Evolutionary conservation across 139 green algal species (phyloP).

Genomic region (Micractinium conductrix): DNA sequence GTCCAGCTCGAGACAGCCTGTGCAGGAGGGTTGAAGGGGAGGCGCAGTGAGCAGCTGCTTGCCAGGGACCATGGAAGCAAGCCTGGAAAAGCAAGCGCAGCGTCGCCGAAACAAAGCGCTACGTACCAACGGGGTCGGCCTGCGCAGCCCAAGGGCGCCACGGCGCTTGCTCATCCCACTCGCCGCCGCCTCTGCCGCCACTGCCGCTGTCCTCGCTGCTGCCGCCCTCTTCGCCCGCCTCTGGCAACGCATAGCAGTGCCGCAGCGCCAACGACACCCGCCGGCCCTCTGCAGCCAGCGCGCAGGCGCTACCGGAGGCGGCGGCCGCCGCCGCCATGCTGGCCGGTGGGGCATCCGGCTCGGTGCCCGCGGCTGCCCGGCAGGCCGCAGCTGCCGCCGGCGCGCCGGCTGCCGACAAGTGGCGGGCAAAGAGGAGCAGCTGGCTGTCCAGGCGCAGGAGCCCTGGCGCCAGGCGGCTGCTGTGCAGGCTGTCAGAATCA

Average conservation of each 20-base stretch:
- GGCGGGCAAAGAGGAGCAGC: constrained; percentile 62
- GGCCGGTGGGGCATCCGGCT: not conserved
- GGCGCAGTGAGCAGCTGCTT: not conserved
- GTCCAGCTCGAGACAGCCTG: constrained; percentile 66
- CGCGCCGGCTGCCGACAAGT: constrained; percentile 44
- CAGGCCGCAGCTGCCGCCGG: constrained; percentile 53
- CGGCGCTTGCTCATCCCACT: constrained; percentile 65
- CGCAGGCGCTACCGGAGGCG: not conserved
- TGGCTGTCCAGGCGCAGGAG: constrained; percentile 55
- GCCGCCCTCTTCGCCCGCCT: not conserved
- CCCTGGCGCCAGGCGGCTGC: constrained; percentile 49
- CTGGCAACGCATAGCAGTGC: constrained; percentile 11
- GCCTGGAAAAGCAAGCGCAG: not conserved
- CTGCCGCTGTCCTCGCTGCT: not conserved
- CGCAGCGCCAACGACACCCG: not conserved
- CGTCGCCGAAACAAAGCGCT: not conserved
- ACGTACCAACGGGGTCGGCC: constrained; percentile 54
- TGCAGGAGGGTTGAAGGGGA: not conserved
- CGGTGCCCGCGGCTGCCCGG: constrained; percentile 11
- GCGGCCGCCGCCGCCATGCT: constrained; percentile 24
- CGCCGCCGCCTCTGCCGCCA: not conserved
- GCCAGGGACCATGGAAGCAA: not conserved
- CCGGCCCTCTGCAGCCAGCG: not conserved
- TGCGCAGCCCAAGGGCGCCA: constrained; percentile 76
- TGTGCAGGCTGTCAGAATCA: constrained; percentile 65